Conservation (phyloP, 371 early-diverging fungal species). For the Syncephalastrum contaminatum region DNA sequence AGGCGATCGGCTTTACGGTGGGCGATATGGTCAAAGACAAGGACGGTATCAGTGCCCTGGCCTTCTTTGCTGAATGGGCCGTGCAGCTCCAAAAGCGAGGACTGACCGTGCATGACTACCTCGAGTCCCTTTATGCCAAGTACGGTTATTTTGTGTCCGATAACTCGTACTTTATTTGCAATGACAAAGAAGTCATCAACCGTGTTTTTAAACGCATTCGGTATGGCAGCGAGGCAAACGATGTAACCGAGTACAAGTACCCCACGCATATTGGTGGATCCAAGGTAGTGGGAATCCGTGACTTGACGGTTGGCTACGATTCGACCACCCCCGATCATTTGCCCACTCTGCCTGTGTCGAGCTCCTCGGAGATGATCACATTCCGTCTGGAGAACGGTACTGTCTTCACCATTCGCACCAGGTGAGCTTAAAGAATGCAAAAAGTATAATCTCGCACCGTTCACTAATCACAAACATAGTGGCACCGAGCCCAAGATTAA, state of each 20-base stretch:
- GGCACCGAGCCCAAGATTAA: constrained; percentile 98
- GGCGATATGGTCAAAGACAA: constrained; percentile 80
- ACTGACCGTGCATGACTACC: constrained; percentile 58
- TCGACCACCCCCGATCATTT: constrained; percentile 58
- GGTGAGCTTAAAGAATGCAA: constrained; percentile 18
- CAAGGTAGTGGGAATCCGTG: constrained; percentile 75
- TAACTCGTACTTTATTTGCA: constrained; percentile 89
- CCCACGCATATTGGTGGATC: constrained; percentile 71
- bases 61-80: constrained; percentile 80
- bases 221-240: constrained; percentile 56
- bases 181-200: constrained; percentile 68
- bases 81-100: constrained; percentile 66
- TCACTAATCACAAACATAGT: too few species aligned
- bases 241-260: constrained; percentile 48
- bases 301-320: constrained; percentile 90
- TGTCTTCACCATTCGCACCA: constrained; percentile 77
- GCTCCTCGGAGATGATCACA: constrained; percentile 91
- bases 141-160: constrained; percentile 88
- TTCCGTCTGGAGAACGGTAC: constrained; percentile 76
- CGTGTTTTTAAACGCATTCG: constrained; percentile 81
- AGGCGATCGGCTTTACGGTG: constrained; percentile 91
- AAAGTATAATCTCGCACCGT: too few species aligned
- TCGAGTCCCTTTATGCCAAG: constrained; percentile 74
- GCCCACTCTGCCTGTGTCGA: constrained; percentile 78
- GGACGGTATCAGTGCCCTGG: constrained; percentile 86